Base-by-base conservation (phyloP, 2,329 filamentous ascomycete species). In the Penicillium capsulatum region DNA sequence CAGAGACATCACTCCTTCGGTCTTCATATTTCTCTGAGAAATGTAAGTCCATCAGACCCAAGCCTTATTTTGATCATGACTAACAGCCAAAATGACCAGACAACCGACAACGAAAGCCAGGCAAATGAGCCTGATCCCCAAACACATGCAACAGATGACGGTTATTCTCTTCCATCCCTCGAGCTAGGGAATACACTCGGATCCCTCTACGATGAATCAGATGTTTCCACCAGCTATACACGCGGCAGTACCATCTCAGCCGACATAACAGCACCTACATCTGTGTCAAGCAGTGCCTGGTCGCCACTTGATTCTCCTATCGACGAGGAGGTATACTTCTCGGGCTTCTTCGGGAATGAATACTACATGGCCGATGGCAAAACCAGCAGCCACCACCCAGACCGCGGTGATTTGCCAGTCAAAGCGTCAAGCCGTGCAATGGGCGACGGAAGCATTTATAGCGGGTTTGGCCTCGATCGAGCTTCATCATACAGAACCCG, bases 291-390 rank as follows among this genome's bases (percentile, higher is more conserved):
- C 9, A 35, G 40, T 14, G 35, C 43, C 26, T 55, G 54, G 53
- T 47, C 53, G 1, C 50, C 50, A 5, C 30, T 47, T 1, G 41
- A 47, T n/a, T 47, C 42, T 13, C 41, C 54, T 3, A 39, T 51
- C 16, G 56, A 57, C 4, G 51, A 49, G 27, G 50, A 55, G 5
- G 38, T 57, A 9, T 37, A 51, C 4, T 57, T 57, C 17, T 14
- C 51, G 3, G 36, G 37, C 5, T 42, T 49, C 10, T 40, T 46
- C 10, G 36, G 46, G 26, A 50, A 63, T 14, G 60, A 60, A 34
- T 61, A 54, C 36, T 61, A 55, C 31, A 40, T 53, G 31, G 51
- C 53, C 4, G 58, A 61, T 20, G 56, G 56, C 31, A 64, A 61
- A 38, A 48, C 47, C 8, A 50, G 33, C 30, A 48, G 42, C 30